A percentile compares a stretch with the other conserved stretches of the same genome.
Evolutionary conservation across 192 early-diverging fungal genomes (phyloP).

Genomic region (Coemansia aciculifera): DNA sequence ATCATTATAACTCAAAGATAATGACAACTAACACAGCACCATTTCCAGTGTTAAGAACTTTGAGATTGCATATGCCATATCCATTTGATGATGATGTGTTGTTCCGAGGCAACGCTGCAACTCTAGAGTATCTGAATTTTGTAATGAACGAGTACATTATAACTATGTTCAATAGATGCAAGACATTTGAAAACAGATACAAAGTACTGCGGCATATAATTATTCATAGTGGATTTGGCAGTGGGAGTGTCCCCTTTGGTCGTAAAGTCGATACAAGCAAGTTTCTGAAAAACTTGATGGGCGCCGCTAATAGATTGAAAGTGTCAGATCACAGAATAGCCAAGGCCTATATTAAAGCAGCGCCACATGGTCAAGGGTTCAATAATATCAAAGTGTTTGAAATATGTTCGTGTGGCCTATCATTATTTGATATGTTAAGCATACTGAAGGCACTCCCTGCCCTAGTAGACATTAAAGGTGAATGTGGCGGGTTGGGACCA

Average conservation of each 20-base stretch:
- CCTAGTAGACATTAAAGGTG: not conserved
- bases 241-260: not conserved
- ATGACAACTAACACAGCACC: not conserved
- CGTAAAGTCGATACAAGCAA: not conserved
- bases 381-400: not conserved
- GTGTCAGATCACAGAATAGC: not conserved
- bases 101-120: conserved; percentile 5
- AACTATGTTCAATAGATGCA: not conserved
- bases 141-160: not conserved
- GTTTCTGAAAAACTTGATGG: not conserved
- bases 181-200: not conserved
- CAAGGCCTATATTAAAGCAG: not conserved
- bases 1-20: not conserved
- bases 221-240: not conserved
- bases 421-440: not conserved
- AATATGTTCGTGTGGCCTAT: not conserved
- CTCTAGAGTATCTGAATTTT: not conserved
- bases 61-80: not conserved
- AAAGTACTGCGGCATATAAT: not conserved
- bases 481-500: not conserved
- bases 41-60: not conserved
- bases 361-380: not conserved
- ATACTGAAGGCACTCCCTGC: not conserved
- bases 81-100: conserved; percentile 12
- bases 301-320: not conserved